These are phyloP conservation scores for Hippophae gyantsensis DNA, from an alignment of 306 rosid genomes.

Conservation along the genomic window DNA sequence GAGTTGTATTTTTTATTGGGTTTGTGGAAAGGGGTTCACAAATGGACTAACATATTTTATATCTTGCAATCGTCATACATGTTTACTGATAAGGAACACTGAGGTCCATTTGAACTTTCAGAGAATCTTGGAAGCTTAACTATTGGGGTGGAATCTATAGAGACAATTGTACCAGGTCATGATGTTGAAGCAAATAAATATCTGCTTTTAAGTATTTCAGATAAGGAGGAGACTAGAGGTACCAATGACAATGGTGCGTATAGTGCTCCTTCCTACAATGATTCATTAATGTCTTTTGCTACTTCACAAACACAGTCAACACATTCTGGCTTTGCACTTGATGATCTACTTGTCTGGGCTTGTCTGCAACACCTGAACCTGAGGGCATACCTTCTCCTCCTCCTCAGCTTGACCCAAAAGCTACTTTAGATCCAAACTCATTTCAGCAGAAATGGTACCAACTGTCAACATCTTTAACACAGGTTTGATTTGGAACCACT, in stretches of 20 bases:
- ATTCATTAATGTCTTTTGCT: constrained; percentile 38
- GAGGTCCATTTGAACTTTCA: constrained; percentile 85
- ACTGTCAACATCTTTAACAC: constrained; percentile 67
- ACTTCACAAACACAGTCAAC: constrained; percentile 49
- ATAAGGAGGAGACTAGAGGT: constrained; percentile 72
- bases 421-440: constrained; percentile 68
- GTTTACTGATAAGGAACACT: constrained; percentile 93
- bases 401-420: constrained; percentile 69
- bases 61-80: constrained; percentile 91
- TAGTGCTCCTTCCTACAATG: constrained; percentile 68
- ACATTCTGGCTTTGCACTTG: constrained; percentile 57
- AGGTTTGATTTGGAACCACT: constrained; percentile 43
- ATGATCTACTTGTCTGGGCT: constrained; percentile 75
- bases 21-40: neutral
- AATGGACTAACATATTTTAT: constrained; percentile 11
- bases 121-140: constrained; percentile 84
- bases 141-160: constrained; percentile 52
- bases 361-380: constrained; percentile 40
- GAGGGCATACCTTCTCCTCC: constrained; percentile 49
- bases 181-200: constrained; percentile 88
- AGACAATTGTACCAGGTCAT: constrained; percentile 69
- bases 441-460: constrained; percentile 99
- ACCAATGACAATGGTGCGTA: constrained; percentile 57
- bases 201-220: constrained; percentile 77
- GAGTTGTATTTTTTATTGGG: no score